Percentiles rank a stretch among this genome's conserved stretches.
Evolutionary conservation across 441 rosid genomes (phyloP).

Genomic region (California macrophylla): DNA sequence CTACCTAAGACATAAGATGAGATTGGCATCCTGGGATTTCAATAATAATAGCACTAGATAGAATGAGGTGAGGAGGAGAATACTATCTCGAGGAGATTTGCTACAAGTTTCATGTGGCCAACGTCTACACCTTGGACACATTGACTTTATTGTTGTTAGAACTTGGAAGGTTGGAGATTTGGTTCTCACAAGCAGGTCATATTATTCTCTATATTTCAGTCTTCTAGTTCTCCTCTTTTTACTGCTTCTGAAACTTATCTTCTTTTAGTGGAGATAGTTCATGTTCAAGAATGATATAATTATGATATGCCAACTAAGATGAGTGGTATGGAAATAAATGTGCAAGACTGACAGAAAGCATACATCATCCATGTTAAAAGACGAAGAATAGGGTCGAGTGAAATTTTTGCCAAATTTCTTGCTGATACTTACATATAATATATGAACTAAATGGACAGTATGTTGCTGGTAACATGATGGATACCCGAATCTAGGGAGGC

Average conservation of each 20-base stretch:
- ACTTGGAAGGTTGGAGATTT: not conserved
- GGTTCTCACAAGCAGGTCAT: not conserved
- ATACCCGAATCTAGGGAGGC: not conserved
- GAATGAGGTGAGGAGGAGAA: not conserved
- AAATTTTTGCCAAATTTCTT: not conserved
- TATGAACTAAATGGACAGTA: not conserved
- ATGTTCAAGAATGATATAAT: not conserved
- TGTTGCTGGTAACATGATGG: not conserved
- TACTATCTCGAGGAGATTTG: not conserved
- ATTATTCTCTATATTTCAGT: not conserved
- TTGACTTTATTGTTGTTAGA: not conserved
- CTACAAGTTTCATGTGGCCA: too few relatives aligned
- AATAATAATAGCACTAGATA: not conserved
- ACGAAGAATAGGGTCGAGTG: not conserved
- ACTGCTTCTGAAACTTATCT: not conserved
- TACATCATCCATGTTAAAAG: not conserved
- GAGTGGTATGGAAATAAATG: not conserved
- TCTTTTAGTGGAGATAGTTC: not conserved
- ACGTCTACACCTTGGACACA: not conserved
- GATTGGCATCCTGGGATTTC: not conserved
- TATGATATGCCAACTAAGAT: not conserved
- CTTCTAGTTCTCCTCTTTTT: not conserved
- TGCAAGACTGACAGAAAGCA: conserved; percentile 3
- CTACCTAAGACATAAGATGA: not conserved
- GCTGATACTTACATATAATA: not conserved